Evolutionary conservation across 768 basidiomycete species (phyloP).

Genomic region (Heimioporus sp.): DNA sequence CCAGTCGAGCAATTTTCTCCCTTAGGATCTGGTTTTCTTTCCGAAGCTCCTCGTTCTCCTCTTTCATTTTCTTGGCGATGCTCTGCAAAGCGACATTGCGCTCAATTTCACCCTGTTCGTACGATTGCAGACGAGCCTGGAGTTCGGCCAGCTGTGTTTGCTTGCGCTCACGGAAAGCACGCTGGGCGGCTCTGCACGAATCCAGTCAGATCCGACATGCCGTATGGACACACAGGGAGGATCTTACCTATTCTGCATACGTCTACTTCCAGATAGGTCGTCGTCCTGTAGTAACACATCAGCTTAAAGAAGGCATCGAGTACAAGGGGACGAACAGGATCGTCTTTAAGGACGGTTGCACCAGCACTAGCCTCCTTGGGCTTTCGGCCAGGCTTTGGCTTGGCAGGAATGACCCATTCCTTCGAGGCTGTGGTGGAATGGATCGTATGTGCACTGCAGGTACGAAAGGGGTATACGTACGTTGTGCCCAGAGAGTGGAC

Average conservation of each 20-base stretch:
- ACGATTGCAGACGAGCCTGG: constrained; percentile 79
- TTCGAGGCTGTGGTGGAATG: constrained; percentile 59
- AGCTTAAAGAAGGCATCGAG: constrained; percentile 3
- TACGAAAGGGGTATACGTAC: constrained; percentile 35
- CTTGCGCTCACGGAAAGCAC: constrained; percentile 87
- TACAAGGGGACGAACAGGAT: constrained; percentile 43
- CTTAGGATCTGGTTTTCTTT: constrained; percentile 64
- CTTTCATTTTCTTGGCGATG: constrained; percentile 80
- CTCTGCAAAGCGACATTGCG: constrained; percentile 82
- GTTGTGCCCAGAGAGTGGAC: constrained; percentile 74
- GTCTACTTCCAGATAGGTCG: constrained; percentile 57
- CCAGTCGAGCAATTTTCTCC: constrained; percentile 44
- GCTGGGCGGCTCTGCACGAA: constrained; percentile 72
- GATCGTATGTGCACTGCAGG: not conserved
- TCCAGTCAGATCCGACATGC: constrained; percentile 6
- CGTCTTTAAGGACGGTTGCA: constrained; percentile 35
- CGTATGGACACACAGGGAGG: not conserved
- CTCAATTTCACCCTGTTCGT: constrained; percentile 90
- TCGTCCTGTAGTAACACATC: constrained; percentile 27
- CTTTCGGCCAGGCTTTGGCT: constrained; percentile 85
- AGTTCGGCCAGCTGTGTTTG: constrained; percentile 86
- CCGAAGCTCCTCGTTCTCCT: constrained; percentile 77
- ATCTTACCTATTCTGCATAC: constrained; percentile 71
- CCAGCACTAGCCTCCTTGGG: constrained; percentile 56
- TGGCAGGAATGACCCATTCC: constrained; percentile 86